A percentile compares a stretch with the other conserved stretches of the same genome.
phyloP scores from a whole-genome alignment of 2,329 filamentous ascomycete species.

The Aspergillus proliferans region DNA sequence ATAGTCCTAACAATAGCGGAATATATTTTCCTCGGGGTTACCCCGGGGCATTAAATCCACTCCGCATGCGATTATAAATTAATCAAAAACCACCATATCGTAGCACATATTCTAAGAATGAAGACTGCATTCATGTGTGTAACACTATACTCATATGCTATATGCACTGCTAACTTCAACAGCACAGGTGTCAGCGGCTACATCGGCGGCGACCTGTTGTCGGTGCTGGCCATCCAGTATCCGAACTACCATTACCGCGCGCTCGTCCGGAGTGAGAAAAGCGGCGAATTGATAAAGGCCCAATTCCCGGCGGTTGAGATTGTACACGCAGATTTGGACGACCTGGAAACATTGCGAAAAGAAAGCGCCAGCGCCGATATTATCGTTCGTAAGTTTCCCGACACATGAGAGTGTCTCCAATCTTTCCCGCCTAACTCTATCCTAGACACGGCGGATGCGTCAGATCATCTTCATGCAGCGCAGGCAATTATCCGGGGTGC shows the following conservation, averaged over 20 bases:
- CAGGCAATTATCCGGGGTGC: constrained; percentile 5
- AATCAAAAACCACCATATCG: too few species aligned
- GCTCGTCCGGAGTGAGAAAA: constrained; percentile 5
- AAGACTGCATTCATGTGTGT: too few species aligned
- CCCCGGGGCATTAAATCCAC: too few species aligned
- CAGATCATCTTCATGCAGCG: constrained; percentile 5
- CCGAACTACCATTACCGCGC: constrained; percentile 1
- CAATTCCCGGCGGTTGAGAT: constrained; percentile 3
- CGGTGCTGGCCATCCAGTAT: constrained; percentile 29
- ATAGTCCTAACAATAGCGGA: too few species aligned
- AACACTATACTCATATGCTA: too few species aligned
- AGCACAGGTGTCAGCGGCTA: constrained; percentile 15
- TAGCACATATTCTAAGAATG: too few species aligned
- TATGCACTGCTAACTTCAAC: too few species aligned
- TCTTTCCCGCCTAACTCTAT: too few species aligned
- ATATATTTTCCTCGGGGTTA: too few species aligned
- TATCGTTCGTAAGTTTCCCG: constrained; percentile 7
- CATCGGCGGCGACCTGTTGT: constrained; percentile 34
- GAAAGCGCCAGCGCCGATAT: constrained; percentile 8
- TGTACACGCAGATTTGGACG: constrained; percentile 1
- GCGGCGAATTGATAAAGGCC: constrained; percentile 1
- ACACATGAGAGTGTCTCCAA: not conserved
- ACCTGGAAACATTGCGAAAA: not conserved
- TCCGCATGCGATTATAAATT: too few species aligned
- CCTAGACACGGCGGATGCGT: constrained; percentile 8